Base-by-base conservation (phyloP, 148 eudicot species). In the Heliamphora exappendiculata region DNA sequence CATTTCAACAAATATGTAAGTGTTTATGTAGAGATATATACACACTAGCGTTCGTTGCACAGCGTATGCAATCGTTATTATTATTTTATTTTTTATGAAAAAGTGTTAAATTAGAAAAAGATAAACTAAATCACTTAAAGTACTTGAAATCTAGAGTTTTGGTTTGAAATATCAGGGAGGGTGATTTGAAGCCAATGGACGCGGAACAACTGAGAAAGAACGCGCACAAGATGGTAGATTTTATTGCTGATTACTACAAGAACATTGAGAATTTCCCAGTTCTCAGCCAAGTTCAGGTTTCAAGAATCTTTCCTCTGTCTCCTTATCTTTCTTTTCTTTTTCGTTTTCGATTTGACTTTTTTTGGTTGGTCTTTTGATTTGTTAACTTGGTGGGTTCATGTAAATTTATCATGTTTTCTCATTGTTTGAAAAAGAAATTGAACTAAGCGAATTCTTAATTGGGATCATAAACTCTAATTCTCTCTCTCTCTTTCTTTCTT, bases 161-260 rank as follows among this genome's bases (percentile, higher is more conserved):
- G 74, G 68, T 53, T 41, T 50, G 70, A 72, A 57, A 51, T 74
- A 4, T 67, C 31, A 91, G 94, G 93, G 93, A 89, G 73, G 87
- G 80, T 47, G 81, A 67, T 39, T 85, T 94, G 91, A 94, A 90
- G 80, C 82, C 95, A 66, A 94, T 94, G 97, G 97, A 91, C 29
- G 82, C 95, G 29, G 98, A 94, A 67, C 95, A 94, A 58, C 63
- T 94, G 73, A 83, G 98, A 78, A 92, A 92, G 80, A 81, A 78
- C 64, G 97, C 86, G 22, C 97, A 92, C 87, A 83, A 87, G 83
- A 94, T 94, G 97, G 92, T 94, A 12, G 98, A 94, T 83, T 94
- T 94, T 80, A 86, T 94, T 79, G 98, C 98, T 79, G 98, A 94
- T 83, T 94, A 94, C 72, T 94, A 94, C 85, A 92, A 92, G 64